These are phyloP conservation scores for Nannizziopsis arthrosporioides DNA, from an alignment of 2,329 filamentous ascomycete genomes.

Conservation along the genomic window DNA sequence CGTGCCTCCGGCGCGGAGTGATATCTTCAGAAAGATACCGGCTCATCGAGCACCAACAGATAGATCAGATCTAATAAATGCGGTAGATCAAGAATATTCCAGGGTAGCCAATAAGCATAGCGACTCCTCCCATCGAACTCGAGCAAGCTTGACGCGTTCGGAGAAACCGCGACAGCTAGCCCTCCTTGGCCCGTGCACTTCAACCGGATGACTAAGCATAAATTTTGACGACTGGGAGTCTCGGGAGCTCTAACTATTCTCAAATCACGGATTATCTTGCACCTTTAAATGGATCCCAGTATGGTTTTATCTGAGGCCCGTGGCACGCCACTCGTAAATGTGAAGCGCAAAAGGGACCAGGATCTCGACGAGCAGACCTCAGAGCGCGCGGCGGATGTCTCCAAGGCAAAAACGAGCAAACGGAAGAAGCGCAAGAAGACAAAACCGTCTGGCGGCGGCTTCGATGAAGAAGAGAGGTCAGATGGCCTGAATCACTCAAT, in stretches of 20 bases:
- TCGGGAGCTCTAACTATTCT: not conserved
- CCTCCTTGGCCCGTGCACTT: constrained; percentile 1
- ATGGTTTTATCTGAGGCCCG: not conserved
- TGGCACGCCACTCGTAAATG: not conserved
- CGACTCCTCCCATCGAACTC: no score
- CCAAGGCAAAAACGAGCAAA: constrained; percentile 11
- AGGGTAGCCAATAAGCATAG: no score
- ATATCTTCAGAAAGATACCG: not conserved
- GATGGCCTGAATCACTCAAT: constrained; percentile 70
- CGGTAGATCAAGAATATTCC: no score
- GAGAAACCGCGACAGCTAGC: not conserved
- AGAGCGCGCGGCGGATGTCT: constrained; percentile 16
- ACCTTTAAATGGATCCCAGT: not conserved
- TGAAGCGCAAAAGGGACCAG: constrained; percentile 11
- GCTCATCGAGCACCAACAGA: not conserved
- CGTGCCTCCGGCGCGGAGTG: not conserved
- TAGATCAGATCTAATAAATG: not conserved
- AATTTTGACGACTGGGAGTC: not conserved
- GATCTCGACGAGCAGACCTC: constrained; percentile 23
- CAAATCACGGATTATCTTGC: not conserved
- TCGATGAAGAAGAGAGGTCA: constrained; percentile 45
- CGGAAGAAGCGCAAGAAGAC: constrained; percentile 18
- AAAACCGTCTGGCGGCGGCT: constrained; percentile 20
- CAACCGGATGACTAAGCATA: constrained; percentile 4
- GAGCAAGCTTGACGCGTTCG: not conserved